Base-by-base conservation (phyloP, 495 filamentous ascomycete species). In the Clohesyomyces aquaticus region DNA sequence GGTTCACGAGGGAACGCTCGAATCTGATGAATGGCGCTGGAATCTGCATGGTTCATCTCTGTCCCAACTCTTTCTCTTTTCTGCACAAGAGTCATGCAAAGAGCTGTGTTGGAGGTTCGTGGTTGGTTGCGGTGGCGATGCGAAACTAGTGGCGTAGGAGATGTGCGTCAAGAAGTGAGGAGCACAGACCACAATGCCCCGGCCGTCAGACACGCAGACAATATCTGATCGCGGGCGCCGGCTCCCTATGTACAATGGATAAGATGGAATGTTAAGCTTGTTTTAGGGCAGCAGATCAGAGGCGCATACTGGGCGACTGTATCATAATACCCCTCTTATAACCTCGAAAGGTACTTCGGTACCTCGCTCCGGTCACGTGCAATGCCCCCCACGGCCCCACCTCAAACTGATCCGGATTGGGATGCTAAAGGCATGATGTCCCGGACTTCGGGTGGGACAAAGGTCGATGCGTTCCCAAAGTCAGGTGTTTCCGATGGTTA, bases 91-190 rank as follows among this genome's bases (percentile, higher is more conserved):
- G 32, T 45, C 18, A 55, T 63, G 60, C 49, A 38, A 41, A 29
- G 46, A 32, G 41, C 46, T 16, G 50, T 10, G 16, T 43, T 6
- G 19, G 4, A 23, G 19, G 8, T 3, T 3, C 38, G 43, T n/a
- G 46, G 25, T 46, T 61, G 29, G 58, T 38, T 49, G 47, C n/a
- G n/a, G n/a, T 35, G 12, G 14, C 9, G 11, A 14, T 4, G 18
- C 54, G 61, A 64, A 38, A 64, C 61, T 8, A 18, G 53, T 41
- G n/a, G 45, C 35, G 61, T 64, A 28, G 16, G 38, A 58, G 54
- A 45, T 51, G 19, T 46, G 61, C 52, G 53, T 57, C 61, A 49
- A 38, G 32, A 14, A 14, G 32, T 38, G 32, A 14, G 32, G 6
- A 23, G 61, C 61, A 64, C 53, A 25, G 53, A 29, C 47, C 53